A percentile compares a stretch with the other conserved stretches of the same genome.
These are phyloP conservation scores for Aureobasidium uvarum DNA, from an alignment of 2,329 filamentous ascomycete genomes.

Conservation along the genomic window DNA sequence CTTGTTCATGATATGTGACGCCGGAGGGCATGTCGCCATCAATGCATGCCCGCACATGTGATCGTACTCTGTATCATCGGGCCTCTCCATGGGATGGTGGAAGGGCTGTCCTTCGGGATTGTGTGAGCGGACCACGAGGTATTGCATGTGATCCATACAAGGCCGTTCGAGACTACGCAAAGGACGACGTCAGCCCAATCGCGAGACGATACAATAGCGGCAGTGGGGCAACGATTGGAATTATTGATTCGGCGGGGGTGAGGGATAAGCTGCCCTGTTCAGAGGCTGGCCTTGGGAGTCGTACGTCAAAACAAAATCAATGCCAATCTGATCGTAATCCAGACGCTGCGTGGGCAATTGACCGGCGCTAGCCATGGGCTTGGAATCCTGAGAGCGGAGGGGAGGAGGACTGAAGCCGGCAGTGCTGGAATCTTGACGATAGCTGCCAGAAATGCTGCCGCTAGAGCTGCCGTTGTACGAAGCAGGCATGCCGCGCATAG, in stretches of 20 bases:
- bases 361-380: conserved; percentile 28
- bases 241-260: conserved; percentile 59
- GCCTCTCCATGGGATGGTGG: conserved; percentile 42
- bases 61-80: conserved; percentile 58
- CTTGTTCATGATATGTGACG: conserved; percentile 57
- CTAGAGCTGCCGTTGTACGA: conserved; percentile 48
- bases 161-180: conserved; percentile 74
- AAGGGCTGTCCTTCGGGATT: conserved; percentile 43
- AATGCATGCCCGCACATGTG: conserved; percentile 76
- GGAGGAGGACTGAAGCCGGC: conserved; percentile 50
- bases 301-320: conserved; percentile 91
- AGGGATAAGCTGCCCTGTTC: conserved; percentile 52
- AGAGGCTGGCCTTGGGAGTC: conserved; percentile 45
- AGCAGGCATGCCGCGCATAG: conserved; percentile 26
- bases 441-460: conserved; percentile 63
- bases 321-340: conserved; percentile 78
- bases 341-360: conserved; percentile 45
- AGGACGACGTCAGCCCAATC: conserved; percentile 27
- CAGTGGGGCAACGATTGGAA: conserved; percentile 12
- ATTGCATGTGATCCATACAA: conserved; percentile 88
- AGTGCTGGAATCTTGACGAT: conserved; percentile 49
- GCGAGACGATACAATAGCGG: conserved; percentile 20
- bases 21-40: conserved; percentile 87
- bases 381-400: conserved; percentile 29
- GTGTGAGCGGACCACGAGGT: conserved; percentile 62